Evolutionary conservation across 1,284 basidiomycete species (phyloP).

Genomic region (Schizophyllum commune): DNA sequence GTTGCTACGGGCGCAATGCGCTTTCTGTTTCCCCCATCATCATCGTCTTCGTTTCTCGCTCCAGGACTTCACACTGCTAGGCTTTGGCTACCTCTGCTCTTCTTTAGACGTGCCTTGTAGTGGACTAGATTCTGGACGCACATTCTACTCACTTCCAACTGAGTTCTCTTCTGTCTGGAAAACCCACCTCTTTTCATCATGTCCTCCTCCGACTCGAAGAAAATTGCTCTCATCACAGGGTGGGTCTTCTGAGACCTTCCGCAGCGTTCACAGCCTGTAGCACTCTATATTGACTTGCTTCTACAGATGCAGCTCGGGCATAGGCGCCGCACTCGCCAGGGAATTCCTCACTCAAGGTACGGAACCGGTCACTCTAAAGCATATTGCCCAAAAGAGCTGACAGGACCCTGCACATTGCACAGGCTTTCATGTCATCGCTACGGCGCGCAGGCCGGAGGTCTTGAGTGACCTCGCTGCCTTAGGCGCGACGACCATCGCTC

Average conservation of each 20-base stretch:
- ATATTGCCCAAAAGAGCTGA: background rate
- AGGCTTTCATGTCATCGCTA: constrained; percentile 24
- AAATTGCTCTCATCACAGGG: constrained; percentile 10
- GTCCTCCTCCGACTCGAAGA: background rate
- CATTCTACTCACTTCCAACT: background rate
- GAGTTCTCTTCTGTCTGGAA: background rate
- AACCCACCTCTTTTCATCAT: background rate
- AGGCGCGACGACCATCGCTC: constrained; percentile 19
- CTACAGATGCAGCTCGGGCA: constrained; percentile 9
- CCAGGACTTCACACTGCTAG: too few relatives aligned
- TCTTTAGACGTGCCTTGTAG: too few relatives aligned
- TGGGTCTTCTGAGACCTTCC: background rate
- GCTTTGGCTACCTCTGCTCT: too few relatives aligned
- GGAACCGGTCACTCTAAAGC: background rate
- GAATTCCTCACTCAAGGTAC: constrained; percentile 11
- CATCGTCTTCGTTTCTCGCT: too few relatives aligned
- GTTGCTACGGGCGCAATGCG: too few relatives aligned
- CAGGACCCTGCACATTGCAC: too few relatives aligned
- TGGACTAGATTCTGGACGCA: background rate
- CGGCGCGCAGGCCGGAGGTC: constrained; percentile 18
- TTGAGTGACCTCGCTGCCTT: constrained; percentile 16
- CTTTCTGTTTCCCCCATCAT: too few relatives aligned
- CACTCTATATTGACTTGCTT: background rate
- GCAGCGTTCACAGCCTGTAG: background rate
- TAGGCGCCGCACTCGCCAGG: constrained; percentile 10